Evolutionary conservation across 129 eudicot species (phyloP).

Genomic region (Calendula officinalis): DNA sequence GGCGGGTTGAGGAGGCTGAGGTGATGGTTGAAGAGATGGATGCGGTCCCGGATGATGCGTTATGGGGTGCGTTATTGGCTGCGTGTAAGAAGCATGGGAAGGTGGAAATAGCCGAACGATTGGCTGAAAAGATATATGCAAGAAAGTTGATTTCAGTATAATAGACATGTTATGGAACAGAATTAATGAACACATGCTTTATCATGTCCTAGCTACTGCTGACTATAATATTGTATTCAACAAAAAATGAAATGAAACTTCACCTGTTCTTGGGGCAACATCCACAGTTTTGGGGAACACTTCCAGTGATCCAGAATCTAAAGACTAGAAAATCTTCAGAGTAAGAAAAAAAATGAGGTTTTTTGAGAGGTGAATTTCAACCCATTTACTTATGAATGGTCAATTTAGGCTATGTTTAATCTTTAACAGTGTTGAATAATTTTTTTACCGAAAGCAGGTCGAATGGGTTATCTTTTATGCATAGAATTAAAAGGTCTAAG

Average conservation of each 20-base stretch:
- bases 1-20: slow-evolving; percentile 45
- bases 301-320: slow-evolving; percentile 83
- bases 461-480: too few species aligned
- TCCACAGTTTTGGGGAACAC: slow-evolving; percentile 82
- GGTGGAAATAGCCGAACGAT: slow-evolving; percentile 49
- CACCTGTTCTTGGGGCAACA: slow-evolving; percentile 68
- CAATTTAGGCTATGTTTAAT: neutral
- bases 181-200: neutral
- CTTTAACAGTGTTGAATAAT: too few species aligned
- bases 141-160: slow-evolving; percentile 14
- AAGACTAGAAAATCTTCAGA: slow-evolving; percentile 77
- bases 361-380: neutral
- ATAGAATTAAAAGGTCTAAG: too few species aligned
- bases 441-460: too few species aligned
- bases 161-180: slow-evolving; percentile 22
- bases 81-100: slow-evolving; percentile 49
- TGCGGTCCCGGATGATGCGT: slow-evolving; percentile 40
- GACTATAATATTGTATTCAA: slow-evolving; percentile 1
- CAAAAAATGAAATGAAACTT: slow-evolving; percentile 16
- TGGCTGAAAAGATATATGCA: slow-evolving; percentile 42
- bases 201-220: slow-evolving; percentile 2
- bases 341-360: slow-evolving; percentile 21
- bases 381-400: neutral
- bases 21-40: slow-evolving; percentile 32
- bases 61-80: slow-evolving; percentile 45